Base-by-base conservation (phyloP, 805 yeast species). In the Candida easanensis region DNA sequence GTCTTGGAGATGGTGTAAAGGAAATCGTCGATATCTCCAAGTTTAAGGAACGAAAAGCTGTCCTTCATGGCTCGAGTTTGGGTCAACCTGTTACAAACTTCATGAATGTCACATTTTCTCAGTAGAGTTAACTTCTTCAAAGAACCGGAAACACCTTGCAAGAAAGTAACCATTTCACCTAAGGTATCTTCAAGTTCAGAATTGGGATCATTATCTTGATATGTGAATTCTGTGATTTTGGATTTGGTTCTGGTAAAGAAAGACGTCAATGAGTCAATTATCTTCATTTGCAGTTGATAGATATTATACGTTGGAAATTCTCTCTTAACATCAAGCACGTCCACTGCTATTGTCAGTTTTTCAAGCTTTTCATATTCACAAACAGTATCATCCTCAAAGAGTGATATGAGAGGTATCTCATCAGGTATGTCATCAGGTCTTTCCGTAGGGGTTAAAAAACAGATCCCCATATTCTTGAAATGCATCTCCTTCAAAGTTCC, bases 11-110 rank as follows among this genome's bases (percentile, higher is more conserved):
- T 14, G 4, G 44, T 41, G 39, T 42, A 54, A 17, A 48, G 44
- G n/a, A 34, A 38, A 39, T 55, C 56, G 39, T 55, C 58, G 11
- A 52, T 35, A 20, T 44, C 34, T 13, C 40, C 41, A 9, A 43
- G 10, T 7, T 10, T 10, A 22, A 22, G 7, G 7, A 7, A 22
- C 10, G 25, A 22, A 7, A 10, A 8, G 7, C 25, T 22, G 25
- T 22, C 25, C 25, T 42, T 44, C 35, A 48, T 35, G 11, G 44
- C 40, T 36, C 48, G 49, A 8, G 44, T 7, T 16, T n/a, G 14
- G 13, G 26, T 28, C 19, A 41, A 23, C n/a, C 27, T 22, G 10
- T 22, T 15, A 16, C 20, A 25, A 14, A 21, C 17, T 7, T 35
- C 38, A 22, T 13, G 17, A 6, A 22, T 13, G 8, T 15, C 9